phyloP scores from a whole-genome alignment of 148 eudicot species.

The Rhododendron ovatum region DNA sequence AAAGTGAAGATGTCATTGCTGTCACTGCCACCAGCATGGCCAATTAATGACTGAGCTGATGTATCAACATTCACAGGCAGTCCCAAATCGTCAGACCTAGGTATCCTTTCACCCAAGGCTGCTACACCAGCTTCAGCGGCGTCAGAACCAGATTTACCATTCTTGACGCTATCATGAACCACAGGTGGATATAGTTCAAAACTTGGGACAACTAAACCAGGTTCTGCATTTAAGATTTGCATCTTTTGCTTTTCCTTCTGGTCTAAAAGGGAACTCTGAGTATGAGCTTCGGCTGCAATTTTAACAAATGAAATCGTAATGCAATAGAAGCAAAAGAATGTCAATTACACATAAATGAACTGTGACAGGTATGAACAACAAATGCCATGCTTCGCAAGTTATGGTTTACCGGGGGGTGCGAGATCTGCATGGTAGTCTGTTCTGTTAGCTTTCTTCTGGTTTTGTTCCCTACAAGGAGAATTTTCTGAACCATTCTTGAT shows the following conservation, averaged over 20 bases:
- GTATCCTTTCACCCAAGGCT: slow-evolving; percentile 12
- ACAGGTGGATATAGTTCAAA: slow-evolving; percentile 25
- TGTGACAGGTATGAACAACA: background rate
- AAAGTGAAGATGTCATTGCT: slow-evolving; percentile 7
- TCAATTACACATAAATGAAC: background rate
- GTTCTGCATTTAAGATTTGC: slow-evolving; percentile 10
- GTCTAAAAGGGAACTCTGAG: slow-evolving; percentile 25
- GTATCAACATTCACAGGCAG: slow-evolving; percentile 14
- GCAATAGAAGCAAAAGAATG: slow-evolving; percentile 6
- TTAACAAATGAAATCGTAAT: background rate
- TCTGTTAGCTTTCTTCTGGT: slow-evolving; percentile 21
- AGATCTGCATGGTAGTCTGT: slow-evolving; percentile 12
- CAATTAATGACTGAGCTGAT: slow-evolving; percentile 8
- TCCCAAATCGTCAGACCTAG: slow-evolving; percentile 15
- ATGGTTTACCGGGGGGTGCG: slow-evolving; percentile 38
- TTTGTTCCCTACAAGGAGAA: slow-evolving; percentile 14
- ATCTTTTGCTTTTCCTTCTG: slow-evolving; percentile 20
- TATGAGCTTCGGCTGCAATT: slow-evolving; percentile 38
- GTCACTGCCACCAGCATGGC: slow-evolving; percentile 20
- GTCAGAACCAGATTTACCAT: slow-evolving; percentile 35
- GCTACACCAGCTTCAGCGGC: slow-evolving; percentile 23
- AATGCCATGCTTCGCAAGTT: background rate
- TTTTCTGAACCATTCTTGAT: slow-evolving; percentile 23
- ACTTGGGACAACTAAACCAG: slow-evolving; percentile 25
- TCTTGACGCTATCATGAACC: slow-evolving; percentile 57